Conservation (phyloP, 2,329 filamentous ascomycete genomes). For the Trichoderma pleuroti region DNA sequence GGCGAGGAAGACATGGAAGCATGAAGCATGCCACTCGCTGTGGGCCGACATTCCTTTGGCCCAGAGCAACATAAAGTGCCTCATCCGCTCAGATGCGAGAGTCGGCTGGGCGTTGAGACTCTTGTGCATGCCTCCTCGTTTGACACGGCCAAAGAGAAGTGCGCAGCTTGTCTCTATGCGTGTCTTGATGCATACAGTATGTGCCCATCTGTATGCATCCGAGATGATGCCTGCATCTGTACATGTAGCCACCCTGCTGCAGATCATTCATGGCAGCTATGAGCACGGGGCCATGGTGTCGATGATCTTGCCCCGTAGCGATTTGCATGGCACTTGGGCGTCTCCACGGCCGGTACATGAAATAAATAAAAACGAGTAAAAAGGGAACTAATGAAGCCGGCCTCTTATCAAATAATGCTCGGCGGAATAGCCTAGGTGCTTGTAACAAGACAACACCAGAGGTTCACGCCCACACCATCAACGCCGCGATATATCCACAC, state of each 20-base stretch:
- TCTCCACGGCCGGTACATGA: background rate
- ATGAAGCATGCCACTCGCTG: background rate
- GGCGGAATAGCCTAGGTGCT: background rate
- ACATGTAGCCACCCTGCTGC: conserved; percentile 17
- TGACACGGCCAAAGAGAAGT: background rate
- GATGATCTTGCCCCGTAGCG: conserved; percentile 7
- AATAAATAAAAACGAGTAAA: background rate
- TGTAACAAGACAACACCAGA: background rate
- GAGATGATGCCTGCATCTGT: conserved; percentile 14
- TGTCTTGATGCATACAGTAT: conserved; percentile 5
- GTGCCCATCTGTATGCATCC: background rate
- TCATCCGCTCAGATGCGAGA: background rate
- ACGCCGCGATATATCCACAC: background rate
- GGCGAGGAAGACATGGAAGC: background rate
- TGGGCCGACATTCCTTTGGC: background rate
- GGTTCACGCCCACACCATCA: background rate
- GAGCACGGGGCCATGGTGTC: conserved; percentile 11
- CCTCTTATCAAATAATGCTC: background rate
- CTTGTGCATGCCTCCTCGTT: background rate
- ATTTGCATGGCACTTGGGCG: background rate
- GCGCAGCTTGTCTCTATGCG: background rate
- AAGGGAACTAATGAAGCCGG: background rate
- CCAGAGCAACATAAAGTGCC: background rate
- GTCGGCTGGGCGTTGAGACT: background rate
- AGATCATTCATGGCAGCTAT: conserved; percentile 15